Evolutionary conservation across 305 asterid species (phyloP), one percentile per base, ranked within the genome.

Genomic region (Plantago coronopus): DNA sequence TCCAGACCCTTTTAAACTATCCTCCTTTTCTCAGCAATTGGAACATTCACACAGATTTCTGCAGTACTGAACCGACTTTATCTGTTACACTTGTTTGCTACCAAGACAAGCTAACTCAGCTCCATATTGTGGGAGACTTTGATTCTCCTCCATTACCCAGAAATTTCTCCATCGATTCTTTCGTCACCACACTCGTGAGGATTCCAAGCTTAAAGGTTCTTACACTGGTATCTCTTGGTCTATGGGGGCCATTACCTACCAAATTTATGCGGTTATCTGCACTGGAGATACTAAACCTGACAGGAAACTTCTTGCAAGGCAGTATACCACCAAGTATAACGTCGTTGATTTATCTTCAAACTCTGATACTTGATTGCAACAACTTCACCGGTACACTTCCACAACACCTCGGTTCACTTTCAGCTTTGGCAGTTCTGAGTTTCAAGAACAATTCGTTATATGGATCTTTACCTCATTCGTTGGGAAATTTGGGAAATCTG

Each of bases 171-270:
- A 55, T 79, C 13, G 93, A 85, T 48, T 79, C 95, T 17, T 81
- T 91, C 11, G 62, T 83, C 29, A 66, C 82, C 9, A 64, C 85
- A 11, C 85, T 91, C 16, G 74, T 65, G 57, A 78, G 55, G 68
- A 82, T 91, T 59, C 83, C 86, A 0, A 72, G 74, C 68, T 68
- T 91, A 76, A 86, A 81, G 76, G 98, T 91, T 76, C 95, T 91
- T 56, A 79, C 69, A 53, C 73, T 88, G 74, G 90, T 82, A 59
- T 91, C 93, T 70, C 79, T 88, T 46, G 98, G 98, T 42, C 72
- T 91, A 63, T 86, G 93, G 93, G 96, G 98, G 12, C 78, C 69
- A 0, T 62, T 91, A 12, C 89, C 97, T 10, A 68, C 63, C 22
- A 71, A 77, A 25, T 60, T 84, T 40, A 65, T 74, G 22, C 82